phyloP scores from a whole-genome alignment of 2,329 filamentous ascomycete species.

The Monilinia fructigena region DNA sequence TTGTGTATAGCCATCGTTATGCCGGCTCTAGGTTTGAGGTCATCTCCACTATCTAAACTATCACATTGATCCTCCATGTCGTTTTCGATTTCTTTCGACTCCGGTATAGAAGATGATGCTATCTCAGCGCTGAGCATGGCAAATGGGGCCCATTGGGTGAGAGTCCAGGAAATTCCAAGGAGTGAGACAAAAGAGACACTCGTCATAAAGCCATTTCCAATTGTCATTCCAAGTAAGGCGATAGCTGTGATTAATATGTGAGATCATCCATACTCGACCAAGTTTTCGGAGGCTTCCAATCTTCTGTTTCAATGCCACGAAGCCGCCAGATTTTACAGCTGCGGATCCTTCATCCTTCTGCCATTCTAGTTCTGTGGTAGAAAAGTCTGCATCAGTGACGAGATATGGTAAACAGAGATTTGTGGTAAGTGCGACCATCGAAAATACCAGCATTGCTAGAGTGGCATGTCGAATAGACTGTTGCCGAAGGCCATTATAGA shows the following conservation, averaged over 20 bases:
- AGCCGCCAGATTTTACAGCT: background rate
- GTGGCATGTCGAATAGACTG: conserved; percentile 2
- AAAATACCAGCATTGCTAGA: background rate
- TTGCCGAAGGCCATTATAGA: conserved; percentile 7
- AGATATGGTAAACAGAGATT: conserved; percentile 1
- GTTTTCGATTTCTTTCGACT: background rate
- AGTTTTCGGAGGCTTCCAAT: background rate
- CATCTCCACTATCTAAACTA: background rate
- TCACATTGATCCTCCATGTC: background rate
- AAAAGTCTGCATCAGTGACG: background rate
- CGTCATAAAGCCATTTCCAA: conserved; percentile 5
- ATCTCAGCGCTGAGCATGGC: background rate
- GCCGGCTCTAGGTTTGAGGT: background rate
- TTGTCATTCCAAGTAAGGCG: background rate
- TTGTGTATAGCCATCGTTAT: conserved; percentile 15
- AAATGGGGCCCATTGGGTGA: conserved; percentile 1
- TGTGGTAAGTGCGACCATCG: background rate
- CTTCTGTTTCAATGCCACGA: background rate
- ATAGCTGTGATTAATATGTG: conserved; percentile 6
- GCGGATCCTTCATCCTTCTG: background rate
- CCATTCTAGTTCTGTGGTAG: background rate
- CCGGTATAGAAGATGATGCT: background rate
- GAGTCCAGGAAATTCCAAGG: background rate
- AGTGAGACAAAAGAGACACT: conserved; percentile 3
- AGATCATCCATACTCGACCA: conserved; percentile 2